Evolutionary conservation across 1,284 basidiomycete species (phyloP), one percentile per base, ranked within the genome.

Genomic region (Tilletiaria anomala): DNA sequence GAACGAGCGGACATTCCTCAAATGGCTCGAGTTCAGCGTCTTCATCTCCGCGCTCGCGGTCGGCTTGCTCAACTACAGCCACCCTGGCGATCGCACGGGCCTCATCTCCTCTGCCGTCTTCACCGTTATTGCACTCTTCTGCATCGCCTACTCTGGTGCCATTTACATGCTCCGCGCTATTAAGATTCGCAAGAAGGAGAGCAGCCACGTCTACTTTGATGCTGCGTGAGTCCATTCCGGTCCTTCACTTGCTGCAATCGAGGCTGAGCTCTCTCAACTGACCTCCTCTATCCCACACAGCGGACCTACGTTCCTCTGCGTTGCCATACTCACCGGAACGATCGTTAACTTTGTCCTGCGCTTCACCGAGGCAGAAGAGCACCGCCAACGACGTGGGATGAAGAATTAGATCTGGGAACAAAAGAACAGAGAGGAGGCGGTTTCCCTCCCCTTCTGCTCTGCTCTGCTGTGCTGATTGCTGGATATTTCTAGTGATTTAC

Each of bases 1-100:
- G 3, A 83, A 84, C 35, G 91, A 94, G 68, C 74, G 87, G 45
- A 89, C 86, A n/a, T 54, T 55, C 38, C 40, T 56, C 49, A 61
- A 70, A 47, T 97, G 91, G 91, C 73, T 93, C 37, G 81, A 89
- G 65, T 88, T 85, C 58, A 79, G 83, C 1, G 83, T 96, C 46
- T 54, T 64, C 42, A 47, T 66, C 20, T 56, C 55, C 3, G 61
- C 64, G 11, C 54, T 66, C 10, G 68, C 68, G 6, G 62, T 68
- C 1, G 63, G 64, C 22, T 46, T 68, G 41, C 48, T 96, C 51
- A 96, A 93, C 72, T 94, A 93, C 61, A 73, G 82, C 33, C 74
- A 78, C 3, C 73, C 82, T 0, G 73, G 78, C 16, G 88, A 94
- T 68, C 69, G 72, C 14, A 73, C 74, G 6, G 88, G 87, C 4